Percentiles rank a stretch among this genome's conserved stretches.
These are phyloP conservation scores for Rhodosporidiobolus sp. DNA, from an alignment of 768 basidiomycete species.

Conservation along the genomic window DNA sequence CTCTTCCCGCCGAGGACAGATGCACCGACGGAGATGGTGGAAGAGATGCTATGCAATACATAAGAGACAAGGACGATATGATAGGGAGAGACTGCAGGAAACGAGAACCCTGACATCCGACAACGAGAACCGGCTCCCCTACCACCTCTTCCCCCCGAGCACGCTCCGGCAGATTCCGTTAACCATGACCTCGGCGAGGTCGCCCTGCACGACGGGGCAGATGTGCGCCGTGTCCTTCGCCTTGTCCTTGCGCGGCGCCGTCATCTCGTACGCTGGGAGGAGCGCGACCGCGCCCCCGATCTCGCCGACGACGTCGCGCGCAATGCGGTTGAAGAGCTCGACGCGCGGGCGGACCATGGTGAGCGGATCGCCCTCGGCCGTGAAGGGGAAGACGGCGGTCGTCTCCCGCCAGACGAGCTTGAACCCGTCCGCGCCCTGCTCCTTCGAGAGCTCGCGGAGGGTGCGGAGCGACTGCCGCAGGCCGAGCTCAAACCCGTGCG, in stretches of 20 bases:
- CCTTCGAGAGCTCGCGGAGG: background rate
- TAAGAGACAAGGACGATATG: too few species aligned
- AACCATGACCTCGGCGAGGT: background rate
- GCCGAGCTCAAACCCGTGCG: background rate
- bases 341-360: conserved; percentile 3
- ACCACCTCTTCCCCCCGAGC: background rate
- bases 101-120: too few species aligned
- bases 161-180: background rate
- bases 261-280: conserved; percentile 3
- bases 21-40: too few species aligned
- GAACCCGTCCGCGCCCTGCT: background rate
- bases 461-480: background rate
- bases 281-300: background rate
- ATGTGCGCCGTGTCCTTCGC: conserved; percentile 13
- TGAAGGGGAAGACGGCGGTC: background rate
- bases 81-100: too few species aligned
- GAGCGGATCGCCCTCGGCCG: background rate
- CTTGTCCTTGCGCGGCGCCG: background rate
- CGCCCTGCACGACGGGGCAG: conserved; percentile 6
- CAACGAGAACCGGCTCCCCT: background rate
- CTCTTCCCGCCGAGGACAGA: too few species aligned
- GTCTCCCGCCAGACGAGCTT: conserved; percentile 3
- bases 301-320: background rate
- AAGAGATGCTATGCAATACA: too few species aligned
- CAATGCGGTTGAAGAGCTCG: conserved; percentile 1